These are phyloP conservation scores for Yamadazyma scolyti DNA, from an alignment of 805 yeast genomes.

Conservation along the genomic window DNA sequence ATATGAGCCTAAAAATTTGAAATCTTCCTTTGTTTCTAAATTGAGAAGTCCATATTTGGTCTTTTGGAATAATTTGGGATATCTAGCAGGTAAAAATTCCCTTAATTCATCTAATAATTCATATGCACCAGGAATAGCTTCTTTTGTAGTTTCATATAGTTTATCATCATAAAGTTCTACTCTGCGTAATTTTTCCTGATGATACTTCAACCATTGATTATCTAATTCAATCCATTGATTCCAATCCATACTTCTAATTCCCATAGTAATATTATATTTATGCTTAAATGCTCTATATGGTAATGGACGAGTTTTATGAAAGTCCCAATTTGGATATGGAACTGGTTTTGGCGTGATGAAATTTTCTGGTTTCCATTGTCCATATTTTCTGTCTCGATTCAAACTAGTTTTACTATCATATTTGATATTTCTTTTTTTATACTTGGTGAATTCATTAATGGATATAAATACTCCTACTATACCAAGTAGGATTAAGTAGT, in stretches of 20 bases:
- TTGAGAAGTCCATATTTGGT: constrained; percentile 49
- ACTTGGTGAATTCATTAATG: no score
- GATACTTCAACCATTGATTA: constrained; percentile 59
- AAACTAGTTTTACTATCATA: background rate
- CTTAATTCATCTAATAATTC: constrained; percentile 54
- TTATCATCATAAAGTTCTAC: constrained; percentile 44
- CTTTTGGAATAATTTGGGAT: constrained; percentile 49
- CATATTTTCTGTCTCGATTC: constrained; percentile 34
- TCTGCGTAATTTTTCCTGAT: constrained; percentile 49
- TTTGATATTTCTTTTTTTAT: background rate
- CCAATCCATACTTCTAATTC: constrained; percentile 60
- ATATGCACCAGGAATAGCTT: constrained; percentile 50
- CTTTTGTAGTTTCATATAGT: constrained; percentile 48
- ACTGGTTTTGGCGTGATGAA: constrained; percentile 49
- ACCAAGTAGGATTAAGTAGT: background rate
- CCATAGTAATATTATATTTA: constrained; percentile 65
- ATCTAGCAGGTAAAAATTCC: constrained; percentile 51
- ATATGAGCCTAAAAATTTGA: constrained; percentile 20
- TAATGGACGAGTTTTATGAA: constrained; percentile 47
- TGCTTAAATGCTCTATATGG: constrained; percentile 70
- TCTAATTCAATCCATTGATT: constrained; percentile 66
- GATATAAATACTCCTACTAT: constrained; percentile 1
- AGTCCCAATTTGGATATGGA: constrained; percentile 47
- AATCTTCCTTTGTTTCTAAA: constrained; percentile 50
- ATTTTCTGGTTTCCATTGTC: constrained; percentile 53